Percentiles rank a stretch among this genome's conserved stretches.
Evolutionary conservation across 805 yeast genomes (phyloP).

Genomic region (Ascoidea asiatica): DNA sequence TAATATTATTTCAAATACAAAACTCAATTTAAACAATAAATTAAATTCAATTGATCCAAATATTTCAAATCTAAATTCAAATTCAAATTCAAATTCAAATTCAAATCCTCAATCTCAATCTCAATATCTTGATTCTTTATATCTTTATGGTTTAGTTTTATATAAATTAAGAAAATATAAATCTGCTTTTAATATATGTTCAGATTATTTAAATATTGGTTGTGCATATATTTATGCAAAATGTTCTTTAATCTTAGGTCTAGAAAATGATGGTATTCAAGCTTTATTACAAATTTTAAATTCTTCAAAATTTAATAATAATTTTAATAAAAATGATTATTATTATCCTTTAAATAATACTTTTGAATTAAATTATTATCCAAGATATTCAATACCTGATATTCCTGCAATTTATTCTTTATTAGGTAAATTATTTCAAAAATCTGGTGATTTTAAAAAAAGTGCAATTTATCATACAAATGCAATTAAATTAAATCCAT

Average conservation of each 20-base stretch:
- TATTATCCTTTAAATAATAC: neutral
- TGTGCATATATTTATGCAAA: slow-evolving; percentile 66
- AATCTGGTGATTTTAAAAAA: slow-evolving; percentile 45
- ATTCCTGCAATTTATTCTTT: slow-evolving; percentile 54
- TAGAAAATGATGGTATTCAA: slow-evolving; percentile 47
- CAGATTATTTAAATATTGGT: slow-evolving; percentile 45
- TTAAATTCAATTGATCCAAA: no score
- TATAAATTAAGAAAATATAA: slow-evolving; percentile 45
- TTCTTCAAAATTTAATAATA: slow-evolving; percentile 2
- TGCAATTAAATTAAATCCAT: slow-evolving; percentile 66
- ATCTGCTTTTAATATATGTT: slow-evolving; percentile 42
- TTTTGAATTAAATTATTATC: slow-evolving; percentile 23
- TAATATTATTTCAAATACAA: no score
- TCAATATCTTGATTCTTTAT: slow-evolving; percentile 38
- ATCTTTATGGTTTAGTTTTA: slow-evolving; percentile 58
- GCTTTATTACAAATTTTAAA: slow-evolving; percentile 30
- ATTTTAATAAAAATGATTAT: neutral
- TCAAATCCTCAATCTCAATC: neutral
- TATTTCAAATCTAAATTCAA: no score
- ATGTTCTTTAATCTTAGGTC: slow-evolving; percentile 42
- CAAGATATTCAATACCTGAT: slow-evolving; percentile 37
- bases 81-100: neutral
- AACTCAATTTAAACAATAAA: no score
- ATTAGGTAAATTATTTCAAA: slow-evolving; percentile 53
- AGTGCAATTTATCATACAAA: slow-evolving; percentile 55